These are phyloP conservation scores for Gossypium bickii DNA, from an alignment of 345 rosid species.

Conservation along the genomic window DNA sequence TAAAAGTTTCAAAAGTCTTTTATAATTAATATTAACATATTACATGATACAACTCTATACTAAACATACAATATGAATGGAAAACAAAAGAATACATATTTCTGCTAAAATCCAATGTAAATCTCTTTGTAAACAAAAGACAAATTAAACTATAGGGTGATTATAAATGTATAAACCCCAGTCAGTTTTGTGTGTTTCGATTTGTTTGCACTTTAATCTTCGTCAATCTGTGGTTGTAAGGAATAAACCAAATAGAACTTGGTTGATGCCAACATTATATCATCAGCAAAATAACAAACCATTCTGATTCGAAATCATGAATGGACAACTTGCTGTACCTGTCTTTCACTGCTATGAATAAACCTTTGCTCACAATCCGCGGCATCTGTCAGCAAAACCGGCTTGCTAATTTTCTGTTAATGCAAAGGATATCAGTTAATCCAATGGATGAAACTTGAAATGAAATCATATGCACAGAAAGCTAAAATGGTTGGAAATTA, in stretches of 20 bases:
- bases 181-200: background rate
- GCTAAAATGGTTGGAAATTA: too few relatives aligned
- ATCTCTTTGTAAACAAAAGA: background rate
- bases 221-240: background rate
- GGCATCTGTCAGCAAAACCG: constrained; percentile 6
- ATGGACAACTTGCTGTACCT: constrained; percentile 17
- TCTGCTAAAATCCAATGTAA: background rate
- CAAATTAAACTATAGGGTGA: background rate
- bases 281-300: background rate
- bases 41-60: background rate
- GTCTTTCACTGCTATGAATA: constrained; percentile 14
- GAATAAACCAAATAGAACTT: background rate
- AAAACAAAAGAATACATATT: background rate
- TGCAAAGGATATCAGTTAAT: background rate
- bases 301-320: constrained; percentile 21
- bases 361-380: constrained; percentile 24
- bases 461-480: background rate
- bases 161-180: background rate
- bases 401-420: constrained; percentile 27
- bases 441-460: background rate
- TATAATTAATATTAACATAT: background rate
- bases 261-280: background rate
- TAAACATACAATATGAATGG: background rate
- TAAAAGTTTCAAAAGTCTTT: background rate
- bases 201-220: background rate